phyloP scores from a whole-genome alignment of 192 early-diverging fungal species.

The Allomyces macrogynus region DNA sequence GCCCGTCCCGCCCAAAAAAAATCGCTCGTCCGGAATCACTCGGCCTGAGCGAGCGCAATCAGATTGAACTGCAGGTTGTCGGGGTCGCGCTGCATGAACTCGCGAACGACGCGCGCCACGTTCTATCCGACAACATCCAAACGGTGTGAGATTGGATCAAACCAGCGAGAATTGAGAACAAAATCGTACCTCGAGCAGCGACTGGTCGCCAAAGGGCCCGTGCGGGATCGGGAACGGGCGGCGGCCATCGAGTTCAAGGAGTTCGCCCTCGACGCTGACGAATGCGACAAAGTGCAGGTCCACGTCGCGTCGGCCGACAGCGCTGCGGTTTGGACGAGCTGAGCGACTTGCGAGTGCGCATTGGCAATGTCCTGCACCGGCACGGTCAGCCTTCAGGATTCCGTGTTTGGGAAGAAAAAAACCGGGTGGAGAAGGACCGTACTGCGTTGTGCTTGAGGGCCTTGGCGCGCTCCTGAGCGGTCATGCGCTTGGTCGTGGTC shows the following conservation, averaged over 20 bases:
- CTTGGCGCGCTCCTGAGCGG: conserved; percentile 52
- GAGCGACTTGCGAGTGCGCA: conserved; percentile 30
- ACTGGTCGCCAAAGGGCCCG: conserved; percentile 30
- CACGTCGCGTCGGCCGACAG: conserved; percentile 52
- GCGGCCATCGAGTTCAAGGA: conserved; percentile 81
- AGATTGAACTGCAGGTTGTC: conserved; percentile 41
- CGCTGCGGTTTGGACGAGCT: conserved; percentile 43
- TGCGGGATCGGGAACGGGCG: conserved; percentile 67
- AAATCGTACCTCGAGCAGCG: conserved; percentile 26
- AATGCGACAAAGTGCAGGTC: conserved; percentile 78
- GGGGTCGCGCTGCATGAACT: conserved; percentile 48
- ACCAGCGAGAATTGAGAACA: neutral
- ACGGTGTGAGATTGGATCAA: neutral
- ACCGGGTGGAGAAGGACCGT: conserved; percentile 5
- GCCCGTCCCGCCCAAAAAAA: neutral
- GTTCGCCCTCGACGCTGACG: conserved; percentile 44
- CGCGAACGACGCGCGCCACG: conserved; percentile 30
- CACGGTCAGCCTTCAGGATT: no score
- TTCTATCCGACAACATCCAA: conserved; percentile 9
- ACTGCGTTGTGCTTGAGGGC: conserved; percentile 39
- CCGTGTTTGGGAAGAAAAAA: no score
- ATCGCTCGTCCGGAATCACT: neutral
- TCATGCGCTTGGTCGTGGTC: conserved; percentile 29
- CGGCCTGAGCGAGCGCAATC: conserved; percentile 24
- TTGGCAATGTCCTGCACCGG: conserved; percentile 16